Evolutionary conservation across 177 flowering plant genomes (phyloP).

Genomic region (Vitis hybrid): DNA sequence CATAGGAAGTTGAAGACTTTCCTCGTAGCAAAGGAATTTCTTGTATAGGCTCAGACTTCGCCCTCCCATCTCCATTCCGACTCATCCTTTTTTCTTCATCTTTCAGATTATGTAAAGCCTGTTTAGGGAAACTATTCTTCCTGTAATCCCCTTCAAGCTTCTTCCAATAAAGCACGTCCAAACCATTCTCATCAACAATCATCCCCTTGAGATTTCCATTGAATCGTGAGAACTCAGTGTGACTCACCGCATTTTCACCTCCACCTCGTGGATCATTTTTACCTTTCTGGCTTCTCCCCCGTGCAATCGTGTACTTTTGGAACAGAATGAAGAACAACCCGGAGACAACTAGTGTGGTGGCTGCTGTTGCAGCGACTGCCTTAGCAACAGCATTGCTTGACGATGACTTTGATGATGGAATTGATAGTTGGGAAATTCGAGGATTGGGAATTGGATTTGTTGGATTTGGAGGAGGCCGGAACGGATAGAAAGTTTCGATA

Average conservation of each 20-base stretch:
- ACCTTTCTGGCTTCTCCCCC: slow-evolving; percentile 12
- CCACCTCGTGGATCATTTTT: slow-evolving; percentile 4
- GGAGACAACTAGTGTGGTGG: slow-evolving; percentile 50
- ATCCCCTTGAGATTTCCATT: slow-evolving; percentile 59
- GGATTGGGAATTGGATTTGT: slow-evolving; percentile 14
- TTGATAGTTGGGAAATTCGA: neutral
- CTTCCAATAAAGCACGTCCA: slow-evolving; percentile 88
- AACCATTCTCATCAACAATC: slow-evolving; percentile 85
- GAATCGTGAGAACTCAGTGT: slow-evolving; percentile 21
- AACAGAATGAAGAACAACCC: slow-evolving; percentile 55
- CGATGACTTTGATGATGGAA: slow-evolving; percentile 7
- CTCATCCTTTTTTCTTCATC: slow-evolving; percentile 7
- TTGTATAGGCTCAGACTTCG: slow-evolving; percentile 24
- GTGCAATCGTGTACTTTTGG: slow-evolving; percentile 14
- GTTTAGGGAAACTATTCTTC: slow-evolving; percentile 32
- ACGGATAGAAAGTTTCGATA: slow-evolving; percentile 60
- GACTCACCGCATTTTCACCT: neutral
- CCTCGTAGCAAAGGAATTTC: slow-evolving; percentile 53
- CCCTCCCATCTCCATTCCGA: neutral
- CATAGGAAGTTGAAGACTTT: slow-evolving; percentile 29
- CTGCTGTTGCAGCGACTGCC: slow-evolving; percentile 70
- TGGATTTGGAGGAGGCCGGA: slow-evolving; percentile 10
- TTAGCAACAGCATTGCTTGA: slow-evolving; percentile 24
- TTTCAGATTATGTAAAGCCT: slow-evolving; percentile 18
- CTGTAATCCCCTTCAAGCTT: slow-evolving; percentile 40